A percentile compares a stretch with the other conserved stretches of the same genome.
These are phyloP conservation scores for Backusella tuberculispora DNA, from an alignment of 192 early-diverging fungal genomes.

Conservation along the genomic window DNA sequence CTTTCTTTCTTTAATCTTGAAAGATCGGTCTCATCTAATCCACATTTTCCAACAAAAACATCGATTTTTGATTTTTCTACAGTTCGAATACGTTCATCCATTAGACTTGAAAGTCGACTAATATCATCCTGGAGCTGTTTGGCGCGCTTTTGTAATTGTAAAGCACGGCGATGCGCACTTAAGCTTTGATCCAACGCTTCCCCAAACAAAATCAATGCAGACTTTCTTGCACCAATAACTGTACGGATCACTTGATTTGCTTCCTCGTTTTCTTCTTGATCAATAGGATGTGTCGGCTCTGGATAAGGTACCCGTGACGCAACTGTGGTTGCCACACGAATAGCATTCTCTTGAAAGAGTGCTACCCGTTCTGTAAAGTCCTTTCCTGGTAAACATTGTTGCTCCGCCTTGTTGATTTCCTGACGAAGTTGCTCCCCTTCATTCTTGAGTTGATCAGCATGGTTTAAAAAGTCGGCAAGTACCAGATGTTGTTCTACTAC, in stretches of 20 bases:
- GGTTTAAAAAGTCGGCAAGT: slow-evolving; percentile 42
- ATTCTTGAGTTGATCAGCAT: slow-evolving; percentile 28
- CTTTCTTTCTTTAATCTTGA: slow-evolving; percentile 27
- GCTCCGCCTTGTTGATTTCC: slow-evolving; percentile 26
- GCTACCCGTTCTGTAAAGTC: slow-evolving; percentile 23
- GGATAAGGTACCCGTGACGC: slow-evolving; percentile 36
- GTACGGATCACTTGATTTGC: slow-evolving; percentile 36
- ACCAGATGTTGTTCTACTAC: slow-evolving; percentile 43
- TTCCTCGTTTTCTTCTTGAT: slow-evolving; percentile 32
- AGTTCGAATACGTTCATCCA: slow-evolving; percentile 30
- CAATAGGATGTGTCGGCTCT: slow-evolving; percentile 9
- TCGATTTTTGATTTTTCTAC: slow-evolving; percentile 19
- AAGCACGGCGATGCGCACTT: slow-evolving; percentile 24
- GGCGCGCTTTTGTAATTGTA: slow-evolving; percentile 31
- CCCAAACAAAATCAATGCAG: slow-evolving; percentile 31
- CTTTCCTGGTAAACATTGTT: slow-evolving; percentile 15
- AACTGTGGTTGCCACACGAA: slow-evolving; percentile 31
- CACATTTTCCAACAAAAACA: slow-evolving; percentile 25
- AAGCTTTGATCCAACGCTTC: slow-evolving; percentile 38
- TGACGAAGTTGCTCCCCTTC: slow-evolving; percentile 30
- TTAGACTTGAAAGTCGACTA: slow-evolving; percentile 19
- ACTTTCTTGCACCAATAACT: slow-evolving; percentile 22
- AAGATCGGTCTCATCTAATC: slow-evolving; percentile 33
- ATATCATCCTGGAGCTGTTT: slow-evolving; percentile 33
- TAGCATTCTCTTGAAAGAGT: slow-evolving; percentile 31